Conservation (phyloP, 352 stramenopile species). For the Phytophthora fragariae region DNA sequence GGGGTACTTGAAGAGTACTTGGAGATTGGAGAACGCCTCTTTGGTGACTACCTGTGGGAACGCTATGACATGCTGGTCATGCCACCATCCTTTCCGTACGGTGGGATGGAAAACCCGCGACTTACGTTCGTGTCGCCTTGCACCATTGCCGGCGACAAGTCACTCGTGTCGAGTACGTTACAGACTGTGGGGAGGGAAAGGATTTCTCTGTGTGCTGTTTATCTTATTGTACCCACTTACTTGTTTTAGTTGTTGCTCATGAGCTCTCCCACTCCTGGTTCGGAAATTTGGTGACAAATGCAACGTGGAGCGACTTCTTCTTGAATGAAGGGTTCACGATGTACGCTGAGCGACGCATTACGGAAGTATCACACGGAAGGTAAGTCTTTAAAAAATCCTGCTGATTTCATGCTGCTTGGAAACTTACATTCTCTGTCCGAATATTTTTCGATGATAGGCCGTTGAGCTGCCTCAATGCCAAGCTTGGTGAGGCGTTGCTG, state of each 20-base stretch:
- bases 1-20: constrained; percentile 81
- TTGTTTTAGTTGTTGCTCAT: constrained; percentile 69
- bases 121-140: constrained; percentile 89
- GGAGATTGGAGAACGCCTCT: constrained; percentile 71
- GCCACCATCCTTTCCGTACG: constrained; percentile 94
- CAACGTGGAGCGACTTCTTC: constrained; percentile 90
- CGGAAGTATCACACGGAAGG: constrained; percentile 69
- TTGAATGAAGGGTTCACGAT: constrained; percentile 92
- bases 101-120: constrained; percentile 98
- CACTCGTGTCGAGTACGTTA: constrained; percentile 68
- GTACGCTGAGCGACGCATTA: constrained; percentile 83
- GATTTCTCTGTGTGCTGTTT: background rate
- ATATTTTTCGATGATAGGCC: constrained; percentile 32
- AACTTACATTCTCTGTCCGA: background rate
- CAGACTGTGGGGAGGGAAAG: background rate
- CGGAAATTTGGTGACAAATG: constrained; percentile 85
- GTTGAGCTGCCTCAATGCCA: constrained; percentile 75
- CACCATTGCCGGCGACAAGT: constrained; percentile 81
- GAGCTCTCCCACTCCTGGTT: constrained; percentile 90
- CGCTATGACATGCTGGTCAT: constrained; percentile 88
- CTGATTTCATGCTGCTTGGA: background rate
- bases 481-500: constrained; percentile 73
- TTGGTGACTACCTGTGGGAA: constrained; percentile 88
- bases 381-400: constrained; percentile 25
- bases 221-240: background rate